These are phyloP conservation scores for Aplosporella prunicola DNA, from an alignment of 2,329 filamentous ascomycete species.

Conservation along the genomic window DNA sequence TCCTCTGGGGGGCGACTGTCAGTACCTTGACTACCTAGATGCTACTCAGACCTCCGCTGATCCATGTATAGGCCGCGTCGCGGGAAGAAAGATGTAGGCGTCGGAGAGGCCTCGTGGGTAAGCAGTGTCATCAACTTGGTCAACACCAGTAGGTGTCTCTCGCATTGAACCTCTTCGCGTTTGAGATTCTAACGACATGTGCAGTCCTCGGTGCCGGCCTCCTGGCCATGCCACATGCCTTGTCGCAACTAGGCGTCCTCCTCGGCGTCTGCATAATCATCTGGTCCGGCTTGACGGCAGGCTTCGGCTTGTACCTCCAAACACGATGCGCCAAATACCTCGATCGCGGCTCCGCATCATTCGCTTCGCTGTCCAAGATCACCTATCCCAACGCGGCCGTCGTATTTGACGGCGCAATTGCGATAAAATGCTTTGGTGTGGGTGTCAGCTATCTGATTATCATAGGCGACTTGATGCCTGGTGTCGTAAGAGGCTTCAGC, in stretches of 20 bases:
- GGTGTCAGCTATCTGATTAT: slow-evolving; percentile 97
- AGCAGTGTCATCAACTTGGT: slow-evolving; percentile 92
- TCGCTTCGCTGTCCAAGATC: slow-evolving; percentile 93
- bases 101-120: slow-evolving; percentile 73
- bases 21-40: no score
- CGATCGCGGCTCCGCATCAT: slow-evolving; percentile 78
- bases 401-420: slow-evolving; percentile 90
- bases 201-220: slow-evolving; percentile 87
- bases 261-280: slow-evolving; percentile 76
- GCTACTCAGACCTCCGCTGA: neutral
- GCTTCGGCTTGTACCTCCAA: slow-evolving; percentile 91
- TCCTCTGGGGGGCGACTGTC: slow-evolving; percentile 31
- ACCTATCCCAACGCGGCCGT: slow-evolving; percentile 95
- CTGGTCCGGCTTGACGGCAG: slow-evolving; percentile 82
- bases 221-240: slow-evolving; percentile 87
- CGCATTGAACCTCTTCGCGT: neutral
- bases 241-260: slow-evolving; percentile 90
- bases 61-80: slow-evolving; percentile 41
- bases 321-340: slow-evolving; percentile 87
- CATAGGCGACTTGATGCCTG: slow-evolving; percentile 96
- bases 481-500: slow-evolving; percentile 75
- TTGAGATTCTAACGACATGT: slow-evolving; percentile 13
- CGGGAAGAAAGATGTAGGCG: slow-evolving; percentile 61
- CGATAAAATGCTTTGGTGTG: slow-evolving; percentile 96
- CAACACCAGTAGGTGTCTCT: slow-evolving; percentile 67